Evolutionary conservation across 2,329 filamentous ascomycete species (phyloP).

Genomic region (Albophoma yamanashiensis): DNA sequence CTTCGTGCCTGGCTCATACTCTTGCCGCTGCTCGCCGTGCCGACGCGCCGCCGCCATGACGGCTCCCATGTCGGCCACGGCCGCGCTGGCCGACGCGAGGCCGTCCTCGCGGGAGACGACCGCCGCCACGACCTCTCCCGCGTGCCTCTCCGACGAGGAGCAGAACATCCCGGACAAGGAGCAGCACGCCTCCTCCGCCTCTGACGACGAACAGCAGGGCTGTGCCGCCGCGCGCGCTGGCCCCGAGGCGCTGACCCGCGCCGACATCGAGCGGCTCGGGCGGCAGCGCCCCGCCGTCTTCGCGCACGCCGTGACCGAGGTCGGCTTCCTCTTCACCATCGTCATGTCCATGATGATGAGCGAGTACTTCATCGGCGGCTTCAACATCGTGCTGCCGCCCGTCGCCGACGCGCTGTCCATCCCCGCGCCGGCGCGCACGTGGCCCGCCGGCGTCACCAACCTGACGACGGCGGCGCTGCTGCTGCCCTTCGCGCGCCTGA

Average conservation of each 20-base stretch:
- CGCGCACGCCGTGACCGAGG: constrained; percentile 39
- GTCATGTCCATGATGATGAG: constrained; percentile 53
- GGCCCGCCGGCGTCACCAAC: constrained; percentile 54
- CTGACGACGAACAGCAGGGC: not conserved
- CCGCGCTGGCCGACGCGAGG: not conserved
- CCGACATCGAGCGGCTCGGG: constrained; percentile 48
- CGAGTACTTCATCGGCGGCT: constrained; percentile 71
- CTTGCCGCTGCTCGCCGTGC: not conserved
- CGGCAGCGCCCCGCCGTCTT: constrained; percentile 50
- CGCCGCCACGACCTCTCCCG: not conserved
- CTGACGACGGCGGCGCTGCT: constrained; percentile 46
- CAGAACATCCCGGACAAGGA: not conserved
- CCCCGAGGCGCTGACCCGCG: not conserved
- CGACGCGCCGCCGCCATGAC: not conserved
- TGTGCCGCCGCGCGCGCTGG: not conserved
- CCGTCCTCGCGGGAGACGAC: not conserved
- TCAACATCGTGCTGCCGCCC: constrained; percentile 60
- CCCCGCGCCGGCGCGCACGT: constrained; percentile 47
- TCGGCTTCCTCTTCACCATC: constrained; percentile 51
- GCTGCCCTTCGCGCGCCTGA: constrained; percentile 50
- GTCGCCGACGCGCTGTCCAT: constrained; percentile 53
- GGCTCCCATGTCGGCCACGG: not conserved
- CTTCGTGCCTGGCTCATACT: not conserved
- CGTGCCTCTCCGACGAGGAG: not conserved
- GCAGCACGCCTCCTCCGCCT: not conserved